Conservation (phyloP, 441 rosid species). For the Macaranga tanarius region DNA sequence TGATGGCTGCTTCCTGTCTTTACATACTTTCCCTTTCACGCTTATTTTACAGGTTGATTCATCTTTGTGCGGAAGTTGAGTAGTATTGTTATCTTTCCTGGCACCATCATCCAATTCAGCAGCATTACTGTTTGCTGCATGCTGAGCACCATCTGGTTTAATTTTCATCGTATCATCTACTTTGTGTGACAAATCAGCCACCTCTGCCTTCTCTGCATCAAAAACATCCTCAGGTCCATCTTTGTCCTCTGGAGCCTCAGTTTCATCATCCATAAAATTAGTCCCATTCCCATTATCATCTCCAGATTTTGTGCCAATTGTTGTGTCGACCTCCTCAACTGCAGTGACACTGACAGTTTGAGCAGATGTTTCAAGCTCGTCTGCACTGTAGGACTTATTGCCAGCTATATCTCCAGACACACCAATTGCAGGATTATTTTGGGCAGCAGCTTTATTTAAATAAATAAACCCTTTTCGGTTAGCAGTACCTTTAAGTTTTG, state of each 20-base stretch:
- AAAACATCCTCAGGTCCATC: constrained; percentile 26
- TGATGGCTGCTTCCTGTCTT: constrained; percentile 26
- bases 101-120: constrained; percentile 24
- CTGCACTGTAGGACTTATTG: constrained; percentile 19
- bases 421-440: constrained; percentile 29
- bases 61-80: constrained; percentile 21
- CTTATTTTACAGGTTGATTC: constrained; percentile 24
- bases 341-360: constrained; percentile 30
- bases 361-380: constrained; percentile 31
- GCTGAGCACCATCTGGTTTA: constrained; percentile 30
- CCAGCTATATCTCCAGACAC: constrained; percentile 25
- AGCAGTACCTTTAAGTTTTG: constrained; percentile 36
- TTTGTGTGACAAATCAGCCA: constrained; percentile 23
- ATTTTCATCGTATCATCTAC: constrained; percentile 21
- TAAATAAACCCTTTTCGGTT: constrained; percentile 62
- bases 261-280: constrained; percentile 44
- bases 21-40: constrained; percentile 21
- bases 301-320: constrained; percentile 18
- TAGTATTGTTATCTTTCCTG: constrained; percentile 22
- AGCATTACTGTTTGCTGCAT: constrained; percentile 17
- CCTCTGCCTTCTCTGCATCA: constrained; percentile 30
- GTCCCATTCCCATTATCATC: constrained; percentile 21
- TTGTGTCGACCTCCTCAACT: constrained; percentile 27
- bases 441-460: constrained; percentile 38
- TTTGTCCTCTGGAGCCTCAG: constrained; percentile 54